These are phyloP conservation scores for Gigaspora rosea DNA, from an alignment of 192 early-diverging fungal genomes.

Conservation along the genomic window DNA sequence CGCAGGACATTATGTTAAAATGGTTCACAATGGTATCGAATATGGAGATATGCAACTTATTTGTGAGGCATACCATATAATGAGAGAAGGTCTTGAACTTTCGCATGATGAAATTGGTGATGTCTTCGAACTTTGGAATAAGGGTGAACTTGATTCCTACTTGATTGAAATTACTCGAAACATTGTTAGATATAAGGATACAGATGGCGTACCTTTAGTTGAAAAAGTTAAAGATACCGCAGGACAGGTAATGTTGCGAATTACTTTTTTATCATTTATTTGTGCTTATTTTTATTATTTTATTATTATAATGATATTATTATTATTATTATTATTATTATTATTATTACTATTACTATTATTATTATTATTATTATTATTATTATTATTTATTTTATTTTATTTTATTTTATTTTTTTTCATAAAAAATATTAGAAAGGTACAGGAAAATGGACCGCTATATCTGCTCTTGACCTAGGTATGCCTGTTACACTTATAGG, in stretches of 20 bases:
- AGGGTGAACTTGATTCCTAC: constrained; percentile 96
- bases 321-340: too few relatives aligned
- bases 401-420: constrained; percentile 21
- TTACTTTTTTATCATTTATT: too few relatives aligned
- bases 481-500: constrained; percentile 97
- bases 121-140: constrained; percentile 94
- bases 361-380: too few relatives aligned
- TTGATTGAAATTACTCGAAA: constrained; percentile 95
- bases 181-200: constrained; percentile 92
- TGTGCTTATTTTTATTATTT: not conserved
- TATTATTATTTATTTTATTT: too few relatives aligned
- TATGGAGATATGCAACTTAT: constrained; percentile 99
- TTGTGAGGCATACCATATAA: constrained; percentile 90
- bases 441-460: constrained; percentile 98
- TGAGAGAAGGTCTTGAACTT: constrained; percentile 85
- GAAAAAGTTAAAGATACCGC: constrained; percentile 96
- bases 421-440: constrained; percentile 65
- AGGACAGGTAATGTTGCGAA: constrained; percentile 61
- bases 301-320: too few relatives aligned
- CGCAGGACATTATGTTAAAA: constrained; percentile 99
- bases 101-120: constrained; percentile 85
- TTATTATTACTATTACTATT: too few relatives aligned
- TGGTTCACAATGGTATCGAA: constrained; percentile 99
- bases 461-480: constrained; percentile 92
- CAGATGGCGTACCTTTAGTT: constrained; percentile 82